Evolutionary conservation across 768 basidiomycete genomes (phyloP).

Genomic region (Termitomyces eurrhizus): DNA sequence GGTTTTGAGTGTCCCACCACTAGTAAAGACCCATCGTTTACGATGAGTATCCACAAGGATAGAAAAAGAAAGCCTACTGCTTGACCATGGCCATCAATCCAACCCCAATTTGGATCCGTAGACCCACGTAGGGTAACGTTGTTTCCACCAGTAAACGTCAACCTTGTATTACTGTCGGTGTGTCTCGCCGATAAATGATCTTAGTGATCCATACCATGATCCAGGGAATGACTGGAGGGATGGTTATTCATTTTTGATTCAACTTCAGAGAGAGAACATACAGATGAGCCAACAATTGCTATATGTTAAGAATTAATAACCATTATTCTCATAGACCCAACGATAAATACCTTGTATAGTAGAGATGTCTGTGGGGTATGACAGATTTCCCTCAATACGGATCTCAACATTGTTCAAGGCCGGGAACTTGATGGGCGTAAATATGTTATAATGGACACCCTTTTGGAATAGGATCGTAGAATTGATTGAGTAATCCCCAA

Average conservation of each 20-base stretch:
- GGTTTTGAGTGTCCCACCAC: constrained; percentile 58
- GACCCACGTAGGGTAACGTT: constrained; percentile 59
- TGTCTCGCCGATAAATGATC: neutral
- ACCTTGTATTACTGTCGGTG: constrained; percentile 30
- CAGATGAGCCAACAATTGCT: constrained; percentile 44
- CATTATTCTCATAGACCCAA: neutral
- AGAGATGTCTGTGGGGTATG: constrained; percentile 48
- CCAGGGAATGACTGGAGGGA: constrained; percentile 37
- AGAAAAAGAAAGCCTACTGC: constrained; percentile 26
- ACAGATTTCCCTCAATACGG: constrained; percentile 52
- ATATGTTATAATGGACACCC: constrained; percentile 58
- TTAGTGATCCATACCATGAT: constrained; percentile 30
- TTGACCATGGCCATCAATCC: constrained; percentile 61
- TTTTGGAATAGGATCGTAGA: constrained; percentile 55
- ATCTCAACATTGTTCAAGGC: constrained; percentile 53
- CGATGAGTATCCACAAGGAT: neutral
- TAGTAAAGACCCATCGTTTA: constrained; percentile 14
- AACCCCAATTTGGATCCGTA: constrained; percentile 55
- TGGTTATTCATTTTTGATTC: neutral
- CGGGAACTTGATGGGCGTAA: constrained; percentile 56
- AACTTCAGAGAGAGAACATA: constrained; percentile 20
- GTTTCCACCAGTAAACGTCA: constrained; percentile 48
- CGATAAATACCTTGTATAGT: constrained; percentile 40
- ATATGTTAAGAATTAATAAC: neutral
- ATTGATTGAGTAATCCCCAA: constrained; percentile 36